A percentile compares a stretch with the other conserved stretches of the same genome.
These are phyloP conservation scores for Bondarzewia mesenterica DNA, from an alignment of 1,284 basidiomycete species.

Conservation along the genomic window DNA sequence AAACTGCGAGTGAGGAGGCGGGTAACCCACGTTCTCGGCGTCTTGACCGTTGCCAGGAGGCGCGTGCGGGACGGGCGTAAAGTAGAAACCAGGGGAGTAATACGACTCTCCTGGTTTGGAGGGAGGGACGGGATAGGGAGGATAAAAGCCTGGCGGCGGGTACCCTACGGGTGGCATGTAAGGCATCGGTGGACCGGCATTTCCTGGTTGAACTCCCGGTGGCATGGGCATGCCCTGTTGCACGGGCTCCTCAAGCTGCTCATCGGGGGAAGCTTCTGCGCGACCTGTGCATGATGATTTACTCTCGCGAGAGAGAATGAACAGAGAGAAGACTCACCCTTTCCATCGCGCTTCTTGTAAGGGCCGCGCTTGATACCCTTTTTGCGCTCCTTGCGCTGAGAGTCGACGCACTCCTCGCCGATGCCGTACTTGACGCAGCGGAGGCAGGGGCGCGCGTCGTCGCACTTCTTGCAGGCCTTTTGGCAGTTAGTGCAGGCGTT, in stretches of 20 bases:
- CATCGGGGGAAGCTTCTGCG: slow-evolving; percentile 47
- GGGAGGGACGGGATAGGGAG: slow-evolving; percentile 41
- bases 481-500: slow-evolving; percentile 86
- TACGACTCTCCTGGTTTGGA: slow-evolving; percentile 46
- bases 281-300: slow-evolving; percentile 27
- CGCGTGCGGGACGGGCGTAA: slow-evolving; percentile 30
- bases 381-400: slow-evolving; percentile 76
- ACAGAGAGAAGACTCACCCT: slow-evolving; percentile 40
- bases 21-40: slow-evolving; percentile 33
- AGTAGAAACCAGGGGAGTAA: slow-evolving; percentile 41
- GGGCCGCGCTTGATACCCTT: slow-evolving; percentile 84
- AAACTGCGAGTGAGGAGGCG: slow-evolving; percentile 32
- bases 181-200: slow-evolving; percentile 36
- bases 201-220: slow-evolving; percentile 31
- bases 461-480: slow-evolving; percentile 87
- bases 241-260: slow-evolving; percentile 38
- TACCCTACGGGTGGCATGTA: slow-evolving; percentile 34
- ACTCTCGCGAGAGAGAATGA: slow-evolving; percentile 7
- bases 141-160: slow-evolving; percentile 30
- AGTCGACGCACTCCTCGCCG: slow-evolving; percentile 73
- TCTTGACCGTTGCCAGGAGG: slow-evolving; percentile 33
- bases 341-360: slow-evolving; percentile 89
- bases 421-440: slow-evolving; percentile 83
- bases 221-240: slow-evolving; percentile 34
- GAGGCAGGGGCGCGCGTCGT: slow-evolving; percentile 79